phyloP scores from a whole-genome alignment of 2,329 filamentous ascomycete genomes.

The Rosellinia necatrix region DNA sequence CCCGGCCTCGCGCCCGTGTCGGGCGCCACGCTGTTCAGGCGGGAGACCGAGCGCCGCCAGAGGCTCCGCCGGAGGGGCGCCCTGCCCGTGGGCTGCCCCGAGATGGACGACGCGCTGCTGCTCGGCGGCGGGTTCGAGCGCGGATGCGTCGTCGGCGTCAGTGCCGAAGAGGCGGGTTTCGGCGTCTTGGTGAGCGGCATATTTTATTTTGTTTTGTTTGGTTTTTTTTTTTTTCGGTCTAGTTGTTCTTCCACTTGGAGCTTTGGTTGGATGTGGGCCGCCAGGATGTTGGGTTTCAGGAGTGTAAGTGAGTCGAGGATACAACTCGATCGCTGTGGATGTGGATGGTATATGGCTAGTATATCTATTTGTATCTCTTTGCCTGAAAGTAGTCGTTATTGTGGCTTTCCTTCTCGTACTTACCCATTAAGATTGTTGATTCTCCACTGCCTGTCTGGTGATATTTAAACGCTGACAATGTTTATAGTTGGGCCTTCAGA shows the following conservation, averaged over 20 bases:
- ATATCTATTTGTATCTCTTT: no score
- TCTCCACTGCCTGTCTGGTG: no score
- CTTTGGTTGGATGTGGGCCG: no score
- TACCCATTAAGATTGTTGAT: no score
- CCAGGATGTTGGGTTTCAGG: no score
- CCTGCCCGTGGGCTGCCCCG: constrained; percentile 50
- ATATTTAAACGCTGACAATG: constrained; percentile 2
- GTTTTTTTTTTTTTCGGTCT: constrained; percentile 1
- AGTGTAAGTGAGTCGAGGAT: no score
- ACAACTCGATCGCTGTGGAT: no score
- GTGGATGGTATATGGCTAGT: no score
- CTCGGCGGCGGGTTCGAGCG: constrained; percentile 51
- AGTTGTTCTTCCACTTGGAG: no score
- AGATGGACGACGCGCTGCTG: constrained; percentile 55
- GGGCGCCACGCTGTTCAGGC: constrained; percentile 47
- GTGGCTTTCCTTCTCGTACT: no score
- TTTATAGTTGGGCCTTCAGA: constrained; percentile 52
- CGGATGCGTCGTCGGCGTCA: constrained; percentile 59
- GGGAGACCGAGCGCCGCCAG: constrained; percentile 46
- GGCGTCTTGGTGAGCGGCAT: constrained; percentile 49
- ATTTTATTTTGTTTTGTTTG: constrained; percentile 2
- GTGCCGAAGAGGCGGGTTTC: constrained; percentile 55
- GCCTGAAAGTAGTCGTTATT: no score
- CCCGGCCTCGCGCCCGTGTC: constrained; percentile 46
- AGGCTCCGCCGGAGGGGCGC: constrained; percentile 38